Percentiles rank a stretch among this genome's conserved stretches.
phyloP scores from a whole-genome alignment of 2,329 filamentous ascomycete species.

The Zymoseptoria crescenta region DNA sequence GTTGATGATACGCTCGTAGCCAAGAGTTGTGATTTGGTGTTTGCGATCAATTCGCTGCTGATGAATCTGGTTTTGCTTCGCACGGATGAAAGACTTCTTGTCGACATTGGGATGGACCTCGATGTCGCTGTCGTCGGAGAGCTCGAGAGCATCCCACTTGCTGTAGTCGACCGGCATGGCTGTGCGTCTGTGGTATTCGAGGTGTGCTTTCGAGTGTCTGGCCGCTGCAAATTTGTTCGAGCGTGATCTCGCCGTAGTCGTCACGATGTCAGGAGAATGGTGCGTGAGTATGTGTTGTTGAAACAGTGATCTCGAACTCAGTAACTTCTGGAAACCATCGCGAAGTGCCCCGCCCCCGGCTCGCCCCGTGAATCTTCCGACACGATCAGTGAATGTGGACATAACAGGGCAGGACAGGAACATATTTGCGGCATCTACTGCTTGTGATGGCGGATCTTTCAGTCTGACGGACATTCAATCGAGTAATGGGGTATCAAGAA shows the following conservation, averaged over 20 bases:
- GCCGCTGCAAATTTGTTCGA: no score
- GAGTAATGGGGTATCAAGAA: neutral
- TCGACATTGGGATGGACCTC: slow-evolving; percentile 99
- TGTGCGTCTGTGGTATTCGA: neutral
- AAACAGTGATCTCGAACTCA: neutral
- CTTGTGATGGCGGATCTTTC: neutral
- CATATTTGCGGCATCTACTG: no score
- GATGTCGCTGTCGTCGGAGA: slow-evolving; percentile 95
- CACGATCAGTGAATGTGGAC: no score
- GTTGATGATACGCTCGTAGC: slow-evolving; percentile 90
- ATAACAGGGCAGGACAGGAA: no score
- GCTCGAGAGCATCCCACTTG: slow-evolving; percentile 83
- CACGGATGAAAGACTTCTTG: slow-evolving; percentile 95
- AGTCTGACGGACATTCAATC: neutral
- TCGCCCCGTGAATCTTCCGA: neutral
- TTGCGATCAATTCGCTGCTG: slow-evolving; percentile 78
- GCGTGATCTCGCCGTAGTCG: no score
- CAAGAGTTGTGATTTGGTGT: slow-evolving; percentile 80
- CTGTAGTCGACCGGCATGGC: slow-evolving; percentile 59
- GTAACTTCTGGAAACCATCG: neutral
- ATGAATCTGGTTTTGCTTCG: slow-evolving; percentile 96
- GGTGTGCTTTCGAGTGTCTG: no score
- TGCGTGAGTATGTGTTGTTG: neutral
- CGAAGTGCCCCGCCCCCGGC: neutral
- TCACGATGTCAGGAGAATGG: neutral